These are phyloP conservation scores for Penicillium sp. DNA, from an alignment of 2,329 filamentous ascomycete species.

Conservation along the genomic window DNA sequence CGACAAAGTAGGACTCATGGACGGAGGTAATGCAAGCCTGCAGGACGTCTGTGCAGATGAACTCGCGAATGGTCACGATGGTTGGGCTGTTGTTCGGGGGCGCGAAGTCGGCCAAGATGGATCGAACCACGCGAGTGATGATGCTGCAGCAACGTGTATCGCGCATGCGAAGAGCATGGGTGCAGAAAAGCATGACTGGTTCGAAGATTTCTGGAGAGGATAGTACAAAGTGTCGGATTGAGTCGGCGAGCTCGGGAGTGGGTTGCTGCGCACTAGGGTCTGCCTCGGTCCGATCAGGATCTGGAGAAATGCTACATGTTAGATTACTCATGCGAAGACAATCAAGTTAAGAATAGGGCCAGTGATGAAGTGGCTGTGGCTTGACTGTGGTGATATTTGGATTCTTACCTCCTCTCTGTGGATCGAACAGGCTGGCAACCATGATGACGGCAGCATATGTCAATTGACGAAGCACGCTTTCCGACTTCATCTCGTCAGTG, in stretches of 20 bases:
- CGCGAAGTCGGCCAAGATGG: constrained; percentile 77
- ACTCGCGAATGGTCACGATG: constrained; percentile 76
- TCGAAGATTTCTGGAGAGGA: constrained; percentile 78
- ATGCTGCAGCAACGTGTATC: constrained; percentile 87
- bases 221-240: constrained; percentile 79
- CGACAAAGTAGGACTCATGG: constrained; percentile 95
- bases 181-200: constrained; percentile 87
- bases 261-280: constrained; percentile 40
- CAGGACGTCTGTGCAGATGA: constrained; percentile 84
- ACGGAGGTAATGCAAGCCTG: constrained; percentile 88
- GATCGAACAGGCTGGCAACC: constrained; percentile 85
- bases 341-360: not conserved
- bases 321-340: not conserved
- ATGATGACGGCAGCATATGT: constrained; percentile 92
- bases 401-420: constrained; percentile 63
- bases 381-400: not conserved
- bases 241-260: constrained; percentile 55
- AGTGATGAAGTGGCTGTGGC: not conserved
- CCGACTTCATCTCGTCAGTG: constrained; percentile 95
- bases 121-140: constrained; percentile 83
- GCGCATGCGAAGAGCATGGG: constrained; percentile 84
- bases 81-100: constrained; percentile 53
- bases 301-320: constrained; percentile 21
- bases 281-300: constrained; percentile 41
- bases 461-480: constrained; percentile 90